phyloP scores from a whole-genome alignment of 108 stramenopile species.

The Hondaea fermentalgiana region DNA sequence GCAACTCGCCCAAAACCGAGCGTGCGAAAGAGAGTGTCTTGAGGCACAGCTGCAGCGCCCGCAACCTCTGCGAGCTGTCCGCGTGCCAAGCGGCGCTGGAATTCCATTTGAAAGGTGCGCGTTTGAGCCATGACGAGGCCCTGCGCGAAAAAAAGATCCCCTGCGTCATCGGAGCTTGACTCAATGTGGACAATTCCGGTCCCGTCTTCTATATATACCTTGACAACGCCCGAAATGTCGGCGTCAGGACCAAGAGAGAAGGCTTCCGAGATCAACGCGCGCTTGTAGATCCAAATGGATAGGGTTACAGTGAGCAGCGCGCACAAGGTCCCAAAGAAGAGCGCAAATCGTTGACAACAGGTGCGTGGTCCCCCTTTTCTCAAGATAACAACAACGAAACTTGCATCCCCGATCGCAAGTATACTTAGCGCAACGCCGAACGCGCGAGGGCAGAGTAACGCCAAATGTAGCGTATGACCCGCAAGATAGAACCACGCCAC shows the following conservation, averaged over 20 bases:
- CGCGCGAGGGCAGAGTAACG: too few species aligned
- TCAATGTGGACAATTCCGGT: background rate
- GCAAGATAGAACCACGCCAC: too few species aligned
- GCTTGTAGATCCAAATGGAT: background rate
- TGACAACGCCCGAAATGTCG: background rate
- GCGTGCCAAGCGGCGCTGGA: background rate
- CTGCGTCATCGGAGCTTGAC: background rate
- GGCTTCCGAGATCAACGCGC: background rate
- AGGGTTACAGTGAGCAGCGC: background rate
- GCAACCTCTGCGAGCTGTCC: background rate
- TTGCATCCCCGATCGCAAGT: too few species aligned
- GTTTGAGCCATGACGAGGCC: background rate
- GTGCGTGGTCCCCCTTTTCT: too few species aligned
- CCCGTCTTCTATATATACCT: background rate
- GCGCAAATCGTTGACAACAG: too few species aligned
- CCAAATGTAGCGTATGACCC: too few species aligned
- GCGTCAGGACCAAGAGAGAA: background rate
- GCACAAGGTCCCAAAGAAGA: too few species aligned
- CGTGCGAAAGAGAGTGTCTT: background rate
- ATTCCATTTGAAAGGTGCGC: conserved; percentile 14
- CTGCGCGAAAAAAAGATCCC: background rate
- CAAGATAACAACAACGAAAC: too few species aligned
- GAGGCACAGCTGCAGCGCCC: background rate
- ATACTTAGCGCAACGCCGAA: too few species aligned
- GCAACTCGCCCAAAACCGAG: background rate